Conservation (phyloP, 495 filamentous ascomycete genomes). For the Pseudotulostoma volvatum region DNA sequence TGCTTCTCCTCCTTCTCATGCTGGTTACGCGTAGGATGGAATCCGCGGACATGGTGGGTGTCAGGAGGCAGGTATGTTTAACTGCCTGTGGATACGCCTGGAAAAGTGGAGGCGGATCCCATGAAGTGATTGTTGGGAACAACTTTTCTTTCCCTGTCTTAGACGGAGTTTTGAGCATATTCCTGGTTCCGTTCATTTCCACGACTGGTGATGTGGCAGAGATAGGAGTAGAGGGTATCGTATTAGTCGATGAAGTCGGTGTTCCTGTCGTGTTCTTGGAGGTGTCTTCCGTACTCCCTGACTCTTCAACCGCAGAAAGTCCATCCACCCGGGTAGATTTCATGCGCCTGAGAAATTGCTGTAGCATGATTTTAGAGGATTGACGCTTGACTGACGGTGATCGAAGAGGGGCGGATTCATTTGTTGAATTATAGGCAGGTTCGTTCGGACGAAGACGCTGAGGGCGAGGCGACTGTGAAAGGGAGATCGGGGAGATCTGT, state of each 20-base stretch:
- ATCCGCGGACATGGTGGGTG: conserved; percentile 36
- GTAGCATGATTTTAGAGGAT: conserved; percentile 25
- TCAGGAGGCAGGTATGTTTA: conserved; percentile 36
- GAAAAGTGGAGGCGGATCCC: conserved; percentile 73
- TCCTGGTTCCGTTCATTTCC: conserved; percentile 7
- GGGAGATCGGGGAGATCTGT: background rate
- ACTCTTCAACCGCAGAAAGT: conserved; percentile 23
- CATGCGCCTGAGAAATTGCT: conserved; percentile 24
- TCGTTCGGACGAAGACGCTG: conserved; percentile 27
- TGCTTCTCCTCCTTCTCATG: conserved; percentile 22
- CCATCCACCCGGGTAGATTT: conserved; percentile 17
- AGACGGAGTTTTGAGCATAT: conserved; percentile 2
- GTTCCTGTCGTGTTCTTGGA: conserved; percentile 5
- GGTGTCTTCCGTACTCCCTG: conserved; percentile 7
- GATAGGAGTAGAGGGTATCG: conserved; percentile 13
- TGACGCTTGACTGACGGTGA: conserved; percentile 19
- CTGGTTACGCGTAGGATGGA: conserved; percentile 41
- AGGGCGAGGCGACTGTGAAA: conserved; percentile 7
- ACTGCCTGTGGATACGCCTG: conserved; percentile 78
- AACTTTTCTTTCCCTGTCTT: conserved; percentile 11
- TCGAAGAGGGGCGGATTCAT: conserved; percentile 21
- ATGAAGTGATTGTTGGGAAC: conserved; percentile 22
- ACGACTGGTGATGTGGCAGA: conserved; percentile 16
- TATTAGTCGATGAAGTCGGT: conserved; percentile 14
- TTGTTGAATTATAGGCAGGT: conserved; percentile 13